Evolutionary conservation across 495 filamentous ascomycete species (phyloP).

Genomic region (Poronia punctata): DNA sequence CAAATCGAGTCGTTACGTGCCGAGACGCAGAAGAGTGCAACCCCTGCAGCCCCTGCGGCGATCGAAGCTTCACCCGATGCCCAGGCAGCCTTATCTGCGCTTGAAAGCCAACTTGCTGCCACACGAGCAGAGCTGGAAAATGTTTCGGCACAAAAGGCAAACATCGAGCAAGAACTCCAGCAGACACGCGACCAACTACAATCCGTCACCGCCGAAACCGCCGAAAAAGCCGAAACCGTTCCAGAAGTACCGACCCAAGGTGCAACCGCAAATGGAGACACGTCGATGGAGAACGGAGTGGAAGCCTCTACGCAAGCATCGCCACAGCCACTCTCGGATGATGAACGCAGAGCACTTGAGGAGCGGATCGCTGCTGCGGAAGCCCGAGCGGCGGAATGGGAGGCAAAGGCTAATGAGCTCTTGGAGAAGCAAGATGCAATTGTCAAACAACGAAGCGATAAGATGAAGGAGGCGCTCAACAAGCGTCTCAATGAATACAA

Average conservation of each 20-base stretch:
- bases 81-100: constrained; percentile 10
- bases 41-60: constrained; percentile 8
- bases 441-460: constrained; percentile 59
- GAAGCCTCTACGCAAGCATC: constrained; percentile 13
- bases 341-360: constrained; percentile 47
- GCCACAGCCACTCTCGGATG: constrained; percentile 32
- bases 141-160: constrained; percentile 32
- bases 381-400: constrained; percentile 48
- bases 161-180: constrained; percentile 40
- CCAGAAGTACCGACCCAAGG: constrained; percentile 34
- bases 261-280: constrained; percentile 28
- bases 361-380: constrained; percentile 38
- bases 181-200: constrained; percentile 36
- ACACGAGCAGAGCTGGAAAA: constrained; percentile 34
- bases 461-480: constrained; percentile 64
- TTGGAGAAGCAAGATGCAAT: constrained; percentile 49
- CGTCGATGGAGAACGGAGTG: constrained; percentile 27
- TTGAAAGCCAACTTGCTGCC: constrained; percentile 25
- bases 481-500: constrained; percentile 59
- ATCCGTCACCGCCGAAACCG: constrained; percentile 27
- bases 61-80: constrained; percentile 9
- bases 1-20: constrained; percentile 29
- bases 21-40: constrained; percentile 19
- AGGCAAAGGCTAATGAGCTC: constrained; percentile 44
- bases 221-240: constrained; percentile 42